Conservation (phyloP, 1,284 basidiomycete species). For the Rhodotorula sp. region DNA sequence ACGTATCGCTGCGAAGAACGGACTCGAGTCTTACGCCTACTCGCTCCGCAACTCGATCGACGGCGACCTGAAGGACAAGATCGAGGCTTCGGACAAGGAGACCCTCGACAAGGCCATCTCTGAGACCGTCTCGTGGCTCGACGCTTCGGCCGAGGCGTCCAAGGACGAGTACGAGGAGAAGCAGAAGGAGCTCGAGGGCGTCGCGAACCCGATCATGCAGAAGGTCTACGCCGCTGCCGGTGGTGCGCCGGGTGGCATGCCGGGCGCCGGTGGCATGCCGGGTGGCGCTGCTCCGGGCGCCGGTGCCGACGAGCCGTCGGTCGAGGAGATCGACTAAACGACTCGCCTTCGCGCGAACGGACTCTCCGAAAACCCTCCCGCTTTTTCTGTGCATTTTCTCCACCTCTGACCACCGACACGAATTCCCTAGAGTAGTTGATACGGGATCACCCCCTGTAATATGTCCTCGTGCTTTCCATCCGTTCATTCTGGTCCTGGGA, state of each 20-base stretch:
- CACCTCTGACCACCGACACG: too few relatives aligned
- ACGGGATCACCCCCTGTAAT: too few relatives aligned
- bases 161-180: slow-evolving; percentile 95
- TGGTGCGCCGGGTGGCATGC: slow-evolving; percentile 48
- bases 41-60: slow-evolving; percentile 88
- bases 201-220: slow-evolving; percentile 79
- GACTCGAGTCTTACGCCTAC: slow-evolving; percentile 76
- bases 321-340: slow-evolving; percentile 69
- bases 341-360: not conserved
- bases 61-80: slow-evolving; percentile 65
- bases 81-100: slow-evolving; percentile 79
- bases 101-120: slow-evolving; percentile 80
- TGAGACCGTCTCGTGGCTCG: slow-evolving; percentile 81
- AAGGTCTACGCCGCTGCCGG: slow-evolving; percentile 73
- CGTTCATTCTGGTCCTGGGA: too few relatives aligned
- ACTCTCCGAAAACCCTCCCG: too few relatives aligned
- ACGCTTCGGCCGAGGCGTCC: slow-evolving; percentile 79
- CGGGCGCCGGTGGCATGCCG: slow-evolving; percentile 41
- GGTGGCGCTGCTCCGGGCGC: slow-evolving; percentile 56
- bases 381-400: too few relatives aligned
- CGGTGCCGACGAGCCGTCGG: slow-evolving; percentile 71
- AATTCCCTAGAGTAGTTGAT: too few relatives aligned
- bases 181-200: slow-evolving; percentile 90
- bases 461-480: too few relatives aligned
- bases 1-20: slow-evolving; percentile 65